Evolutionary conservation across 2,329 filamentous ascomycete genomes (phyloP), one percentile per base, ranked within the genome.

Genomic region (Aspergillus sp.): DNA sequence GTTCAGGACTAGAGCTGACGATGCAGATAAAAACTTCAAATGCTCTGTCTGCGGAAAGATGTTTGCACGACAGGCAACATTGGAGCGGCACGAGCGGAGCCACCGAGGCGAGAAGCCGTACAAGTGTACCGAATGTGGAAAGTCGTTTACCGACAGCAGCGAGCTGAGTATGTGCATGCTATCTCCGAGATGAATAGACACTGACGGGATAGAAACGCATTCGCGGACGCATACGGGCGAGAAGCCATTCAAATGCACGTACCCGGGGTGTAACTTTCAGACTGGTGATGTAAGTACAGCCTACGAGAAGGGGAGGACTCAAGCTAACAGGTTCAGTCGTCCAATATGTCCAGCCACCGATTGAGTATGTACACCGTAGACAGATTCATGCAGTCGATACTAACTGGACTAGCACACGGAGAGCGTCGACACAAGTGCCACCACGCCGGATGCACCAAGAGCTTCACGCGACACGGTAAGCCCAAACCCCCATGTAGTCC

Each of bases 321-420:
- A 25, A 45, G 17, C 58, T 59, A 58, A 63, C 49, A 38, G n/a
- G 13, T 28, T 15, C 49, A 79, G 77, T 79, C 77, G 21, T 79
- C 77, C 6, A 79, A 79, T 59, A 79, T 79, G 77, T 79, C 77
- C 1, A 79, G 77, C 36, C 77, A 79, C 58, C 73, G 76, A 64
- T 66, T 79, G 28, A 79, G 75, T 77, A 76, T 58, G 74, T 67
- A 10, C 9, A 5, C 10, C 23, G 12, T 57, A 7, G 10, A n/a
- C 1, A 1, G 32, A 15, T 38, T 2, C 7, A 7, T 13, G 12
- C 12, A 19, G 13, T 15, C 39, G 38, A 48, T 43, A 53, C 63
- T 68, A 61, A 68, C 55, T 13, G 30, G 12, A 21, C 17, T 41
- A 69, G 75, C 77, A 2, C 77, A 79, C 59, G 76, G 75, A 28